These are phyloP conservation scores for Moesziomyces antarcticus DNA, from an alignment of 1,284 basidiomycete genomes.

Conservation along the genomic window DNA sequence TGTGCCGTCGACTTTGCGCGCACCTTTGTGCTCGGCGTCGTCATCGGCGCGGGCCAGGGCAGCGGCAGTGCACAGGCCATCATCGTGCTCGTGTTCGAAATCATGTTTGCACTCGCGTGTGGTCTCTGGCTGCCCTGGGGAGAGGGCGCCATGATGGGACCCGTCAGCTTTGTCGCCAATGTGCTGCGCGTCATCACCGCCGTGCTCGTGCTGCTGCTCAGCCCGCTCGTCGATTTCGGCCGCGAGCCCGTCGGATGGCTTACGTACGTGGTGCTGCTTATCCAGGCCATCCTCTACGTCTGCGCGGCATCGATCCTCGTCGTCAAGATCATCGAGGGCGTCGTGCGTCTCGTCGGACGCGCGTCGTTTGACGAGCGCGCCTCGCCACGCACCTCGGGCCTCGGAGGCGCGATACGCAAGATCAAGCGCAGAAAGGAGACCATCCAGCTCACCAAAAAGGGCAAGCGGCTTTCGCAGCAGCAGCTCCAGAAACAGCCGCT, in stretches of 20 bases:
- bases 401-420: slow-evolving; percentile 56
- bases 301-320: slow-evolving; percentile 82
- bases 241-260: slow-evolving; percentile 77
- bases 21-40: slow-evolving; percentile 81
- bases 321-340: slow-evolving; percentile 84
- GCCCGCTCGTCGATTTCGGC: slow-evolving; percentile 76
- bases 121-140: slow-evolving; percentile 89
- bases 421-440: slow-evolving; percentile 46
- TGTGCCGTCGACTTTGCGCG: slow-evolving; percentile 81
- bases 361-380: slow-evolving; percentile 80
- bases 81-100: slow-evolving; percentile 74
- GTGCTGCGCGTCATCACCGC: slow-evolving; percentile 88
- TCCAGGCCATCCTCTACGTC: slow-evolving; percentile 85
- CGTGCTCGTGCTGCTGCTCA: slow-evolving; percentile 87
- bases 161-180: slow-evolving; percentile 89
- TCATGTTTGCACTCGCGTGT: slow-evolving; percentile 53
- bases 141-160: slow-evolving; percentile 92
- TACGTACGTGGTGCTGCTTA: slow-evolving; percentile 87
- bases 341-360: slow-evolving; percentile 80
- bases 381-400: slow-evolving; percentile 46
- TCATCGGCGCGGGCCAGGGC: slow-evolving; percentile 86
- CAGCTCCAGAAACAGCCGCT: slow-evolving; percentile 1
- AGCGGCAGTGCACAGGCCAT: slow-evolving; percentile 91
- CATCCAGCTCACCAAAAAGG: slow-evolving; percentile 50
- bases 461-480: slow-evolving; percentile 13